A percentile compares a stretch with the other conserved stretches of the same genome.
Conservation (phyloP, 2,329 filamentous ascomycete species). For the Exophiala phaeomuriformis region DNA sequence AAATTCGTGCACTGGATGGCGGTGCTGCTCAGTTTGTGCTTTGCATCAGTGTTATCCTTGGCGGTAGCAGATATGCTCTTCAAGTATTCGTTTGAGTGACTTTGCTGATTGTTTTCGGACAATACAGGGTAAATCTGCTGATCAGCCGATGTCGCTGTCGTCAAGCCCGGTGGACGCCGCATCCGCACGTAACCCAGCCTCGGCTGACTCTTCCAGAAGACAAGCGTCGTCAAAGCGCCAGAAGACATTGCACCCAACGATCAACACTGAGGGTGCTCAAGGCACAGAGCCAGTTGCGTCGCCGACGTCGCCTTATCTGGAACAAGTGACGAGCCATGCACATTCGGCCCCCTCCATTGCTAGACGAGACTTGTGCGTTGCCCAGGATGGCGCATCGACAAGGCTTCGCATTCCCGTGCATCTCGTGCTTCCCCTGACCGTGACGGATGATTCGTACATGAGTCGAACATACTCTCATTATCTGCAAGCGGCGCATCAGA, state of each 20-base stretch:
- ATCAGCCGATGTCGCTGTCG: not conserved
- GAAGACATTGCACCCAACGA: not conserved
- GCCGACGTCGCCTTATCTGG: conserved; percentile 6
- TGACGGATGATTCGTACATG: conserved; percentile 18
- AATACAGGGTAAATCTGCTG: not conserved
- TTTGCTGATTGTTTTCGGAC: not conserved
- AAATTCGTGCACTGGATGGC: not conserved
- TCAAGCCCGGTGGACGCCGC: not conserved
- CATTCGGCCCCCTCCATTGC: not conserved
- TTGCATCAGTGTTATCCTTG: too few species aligned
- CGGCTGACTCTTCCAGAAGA: not conserved
- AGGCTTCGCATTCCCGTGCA: conserved; percentile 16
- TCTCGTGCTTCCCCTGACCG: conserved; percentile 16
- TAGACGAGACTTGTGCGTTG: conserved; percentile 15
- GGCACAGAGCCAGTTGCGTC: not conserved
- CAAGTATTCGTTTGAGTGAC: not conserved
- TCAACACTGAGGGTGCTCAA: not conserved
- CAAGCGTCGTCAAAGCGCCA: not conserved
- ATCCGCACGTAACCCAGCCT: not conserved
- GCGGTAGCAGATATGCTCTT: too few species aligned
- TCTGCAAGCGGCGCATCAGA: conserved; percentile 14
- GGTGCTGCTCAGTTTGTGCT: not conserved
- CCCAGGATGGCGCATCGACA: conserved; percentile 11
- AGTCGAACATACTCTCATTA: conserved; percentile 21
- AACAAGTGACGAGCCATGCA: not conserved